A percentile compares a stretch with the other conserved stretches of the same genome.
phyloP scores from a whole-genome alignment of 129 eudicot genomes.

The Lonicera japonica region DNA sequence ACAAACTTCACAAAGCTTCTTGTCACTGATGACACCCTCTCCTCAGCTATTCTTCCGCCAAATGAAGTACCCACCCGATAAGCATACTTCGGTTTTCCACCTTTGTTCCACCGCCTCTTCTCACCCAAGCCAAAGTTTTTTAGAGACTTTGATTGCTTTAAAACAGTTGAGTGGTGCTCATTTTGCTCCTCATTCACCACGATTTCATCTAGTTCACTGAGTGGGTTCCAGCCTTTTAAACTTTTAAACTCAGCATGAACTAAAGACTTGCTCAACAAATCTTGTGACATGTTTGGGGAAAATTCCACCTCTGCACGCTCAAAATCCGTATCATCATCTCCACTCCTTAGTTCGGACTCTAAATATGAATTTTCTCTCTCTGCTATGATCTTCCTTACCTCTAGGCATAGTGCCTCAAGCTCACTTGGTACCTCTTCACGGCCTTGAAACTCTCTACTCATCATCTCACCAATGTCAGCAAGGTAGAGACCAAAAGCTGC shows the following conservation, averaged over 20 bases:
- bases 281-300: conserved; percentile 4
- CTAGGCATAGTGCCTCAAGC: conserved; percentile 51
- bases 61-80: no score
- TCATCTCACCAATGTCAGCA: conserved; percentile 71
- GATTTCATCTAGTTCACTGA: conserved; percentile 12
- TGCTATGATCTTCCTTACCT: conserved; percentile 30
- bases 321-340: conserved; percentile 11
- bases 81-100: conserved; percentile 16
- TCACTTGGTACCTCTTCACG: conserved; percentile 62
- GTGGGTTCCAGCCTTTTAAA: conserved; percentile 7
- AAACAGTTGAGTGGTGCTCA: not conserved
- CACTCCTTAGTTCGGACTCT: conserved; percentile 1
- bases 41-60: conserved; percentile 34
- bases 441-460: conserved; percentile 54
- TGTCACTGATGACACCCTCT: conserved; percentile 18
- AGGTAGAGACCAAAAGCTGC: conserved; percentile 52
- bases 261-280: conserved; percentile 1
- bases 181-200: conserved; percentile 5
- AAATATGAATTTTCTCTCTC: conserved; percentile 14
- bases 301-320: not conserved
- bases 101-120: conserved; percentile 19
- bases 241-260: conserved; percentile 7
- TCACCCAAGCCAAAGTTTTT: conserved; percentile 26
- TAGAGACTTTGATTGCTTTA: conserved; percentile 9
- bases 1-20: conserved; percentile 46